A percentile compares a stretch with the other conserved stretches of the same genome.
Evolutionary conservation across 202 grass and related monocot genomes (phyloP).

Genomic region (Dendrocalamus latiflorus): DNA sequence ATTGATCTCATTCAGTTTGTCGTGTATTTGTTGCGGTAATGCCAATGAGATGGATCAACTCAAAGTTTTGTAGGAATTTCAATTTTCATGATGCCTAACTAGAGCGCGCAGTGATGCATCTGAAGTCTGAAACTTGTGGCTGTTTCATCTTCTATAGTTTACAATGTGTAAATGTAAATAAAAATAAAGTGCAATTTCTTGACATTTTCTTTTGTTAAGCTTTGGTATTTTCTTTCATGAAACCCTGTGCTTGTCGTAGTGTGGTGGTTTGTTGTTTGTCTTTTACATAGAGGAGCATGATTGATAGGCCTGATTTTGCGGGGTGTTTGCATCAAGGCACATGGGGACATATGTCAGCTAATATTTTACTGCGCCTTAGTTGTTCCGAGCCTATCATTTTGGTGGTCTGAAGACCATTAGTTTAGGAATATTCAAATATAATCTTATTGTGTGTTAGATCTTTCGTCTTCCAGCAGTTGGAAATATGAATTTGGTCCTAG

Average conservation of each 20-base stretch:
- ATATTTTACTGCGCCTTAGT: slow-evolving; percentile 34
- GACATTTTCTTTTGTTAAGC: background rate
- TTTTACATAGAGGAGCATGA: slow-evolving; percentile 35
- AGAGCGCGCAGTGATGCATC: background rate
- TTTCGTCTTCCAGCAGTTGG: slow-evolving; percentile 26
- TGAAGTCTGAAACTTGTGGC: background rate
- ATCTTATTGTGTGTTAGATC: slow-evolving; percentile 13
- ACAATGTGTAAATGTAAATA: background rate
- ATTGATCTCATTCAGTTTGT: too few relatives aligned
- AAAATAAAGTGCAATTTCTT: background rate
- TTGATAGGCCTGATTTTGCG: slow-evolving; percentile 32
- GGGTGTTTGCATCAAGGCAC: slow-evolving; percentile 37
- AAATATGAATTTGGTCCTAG: background rate
- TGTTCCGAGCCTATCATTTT: slow-evolving; percentile 26
- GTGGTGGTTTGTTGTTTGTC: slow-evolving; percentile 25
- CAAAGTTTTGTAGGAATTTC: too few relatives aligned
- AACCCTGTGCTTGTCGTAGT: background rate
- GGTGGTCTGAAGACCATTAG: slow-evolving; percentile 29
- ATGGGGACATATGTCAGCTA: slow-evolving; percentile 43
- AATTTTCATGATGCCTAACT: too few relatives aligned
- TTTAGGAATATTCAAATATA: slow-evolving; percentile 35
- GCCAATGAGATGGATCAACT: too few relatives aligned
- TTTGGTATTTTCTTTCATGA: background rate
- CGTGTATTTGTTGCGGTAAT: background rate
- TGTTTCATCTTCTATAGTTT: background rate